A percentile compares a stretch with the other conserved stretches of the same genome.
Conservation (phyloP, 257 asterid species). For the Solanum arcanum region DNA sequence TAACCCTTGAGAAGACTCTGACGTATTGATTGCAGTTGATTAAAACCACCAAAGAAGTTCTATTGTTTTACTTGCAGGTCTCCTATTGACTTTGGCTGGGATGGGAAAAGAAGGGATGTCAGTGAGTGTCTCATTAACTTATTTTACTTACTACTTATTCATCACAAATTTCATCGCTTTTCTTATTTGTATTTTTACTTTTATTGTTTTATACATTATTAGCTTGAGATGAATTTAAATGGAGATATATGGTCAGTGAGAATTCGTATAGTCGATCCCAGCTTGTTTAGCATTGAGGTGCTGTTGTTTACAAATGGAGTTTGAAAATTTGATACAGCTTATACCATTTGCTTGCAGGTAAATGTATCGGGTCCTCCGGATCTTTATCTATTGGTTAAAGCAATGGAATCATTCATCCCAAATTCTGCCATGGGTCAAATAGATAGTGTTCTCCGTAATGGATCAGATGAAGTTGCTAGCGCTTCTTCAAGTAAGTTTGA, state of each 20-base stretch:
- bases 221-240: background rate
- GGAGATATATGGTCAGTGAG: background rate
- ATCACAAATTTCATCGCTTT: background rate
- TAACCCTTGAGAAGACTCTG: background rate
- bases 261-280: background rate
- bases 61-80: background rate
- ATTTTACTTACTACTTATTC: background rate
- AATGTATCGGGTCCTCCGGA: slow-evolving; percentile 85
- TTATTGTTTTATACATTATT: background rate
- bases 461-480: background rate
- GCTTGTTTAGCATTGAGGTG: background rate
- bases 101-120: background rate
- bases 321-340: background rate
- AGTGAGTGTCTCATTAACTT: background rate
- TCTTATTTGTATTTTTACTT: background rate
- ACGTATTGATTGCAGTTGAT: background rate
- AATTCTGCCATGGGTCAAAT: slow-evolving; percentile 76
- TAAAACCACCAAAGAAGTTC: background rate
- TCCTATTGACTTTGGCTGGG: background rate
- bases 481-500: background rate
- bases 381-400: slow-evolving; percentile 60
- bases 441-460: slow-evolving; percentile 26
- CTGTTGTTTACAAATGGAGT: background rate
- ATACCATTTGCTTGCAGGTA: slow-evolving; percentile 33
- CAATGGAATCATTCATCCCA: slow-evolving; percentile 80